Base-by-base conservation (phyloP, 768 basidiomycete genomes). In the Russula virescens region DNA sequence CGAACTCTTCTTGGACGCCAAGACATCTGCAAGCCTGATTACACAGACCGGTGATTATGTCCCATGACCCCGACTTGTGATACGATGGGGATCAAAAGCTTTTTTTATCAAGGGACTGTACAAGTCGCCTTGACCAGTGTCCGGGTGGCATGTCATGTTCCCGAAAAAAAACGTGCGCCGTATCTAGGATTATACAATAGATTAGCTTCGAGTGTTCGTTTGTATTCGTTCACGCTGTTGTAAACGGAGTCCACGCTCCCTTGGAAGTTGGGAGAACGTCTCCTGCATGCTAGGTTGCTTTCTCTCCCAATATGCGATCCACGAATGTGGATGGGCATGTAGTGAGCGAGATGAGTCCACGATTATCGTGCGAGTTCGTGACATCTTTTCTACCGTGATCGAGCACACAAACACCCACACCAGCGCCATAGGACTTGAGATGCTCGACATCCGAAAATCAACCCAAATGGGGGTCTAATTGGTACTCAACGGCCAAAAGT, bases 1-100 rank as follows among this genome's bases (percentile, higher is more conserved):
- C 66, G 91, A 92, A 71, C 78, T 99, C 35, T 99, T 99, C 80
- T 78, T 98, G 69, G 95, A 98, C 73, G 94, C 96, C 21, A 96
- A 94, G 72, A 87, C 89, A 0, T 73, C 74, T 66, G 79, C 73
- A 7, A 61, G 57, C 23, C 55, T 67, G 50, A 57, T 67, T 25
- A 31, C 60, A 6, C 19, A 61, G 60, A 55, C 51, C 25, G 55
- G 59, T 23, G 31, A 38, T 16, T 64, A 55, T 50, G 42, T 31
- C 7, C 13, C 58, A 50, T 64, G 53, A 64, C 47, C 6, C 7
- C 19, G 31, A 31, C 31, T 8, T 31, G 19, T 42, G 40, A 34
- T 14, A 38, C 21, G 23, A n/a, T 11, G 8, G 31, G 34, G 16
- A 48, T 42, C 16, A 18, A 57, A 13, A 7, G 21, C 6, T 35